Conservation (phyloP, 106 monocot species). For the Gastrodia elata region DNA sequence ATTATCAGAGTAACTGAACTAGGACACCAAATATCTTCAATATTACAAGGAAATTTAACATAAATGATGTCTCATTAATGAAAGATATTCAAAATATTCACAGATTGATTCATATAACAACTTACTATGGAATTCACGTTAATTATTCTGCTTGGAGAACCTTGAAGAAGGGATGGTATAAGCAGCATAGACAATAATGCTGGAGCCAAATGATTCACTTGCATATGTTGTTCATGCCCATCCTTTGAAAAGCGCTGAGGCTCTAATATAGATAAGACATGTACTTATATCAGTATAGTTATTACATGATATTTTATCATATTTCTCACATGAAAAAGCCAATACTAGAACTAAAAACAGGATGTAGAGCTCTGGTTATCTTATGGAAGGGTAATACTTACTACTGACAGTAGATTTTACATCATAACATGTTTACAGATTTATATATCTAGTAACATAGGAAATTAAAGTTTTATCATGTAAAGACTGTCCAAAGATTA, state of each 20-base stretch:
- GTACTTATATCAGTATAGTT: background rate
- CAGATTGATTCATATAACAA: conserved; percentile 3
- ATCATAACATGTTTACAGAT: background rate
- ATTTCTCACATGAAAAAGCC: background rate
- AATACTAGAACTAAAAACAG: background rate
- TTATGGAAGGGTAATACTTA: background rate
- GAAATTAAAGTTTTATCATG: background rate
- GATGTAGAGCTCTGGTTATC: background rate
- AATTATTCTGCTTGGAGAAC: conserved; percentile 90
- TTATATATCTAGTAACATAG: background rate
- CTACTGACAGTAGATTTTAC: background rate
- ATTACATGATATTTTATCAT: background rate
- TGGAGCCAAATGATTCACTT: conserved; percentile 98
- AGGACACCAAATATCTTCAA: background rate
- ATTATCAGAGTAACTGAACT: background rate
- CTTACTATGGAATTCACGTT: conserved; percentile 94
- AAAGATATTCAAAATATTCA: background rate
- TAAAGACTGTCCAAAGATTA: background rate
- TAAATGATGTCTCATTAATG: background rate
- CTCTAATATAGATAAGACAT: conserved; percentile 26
- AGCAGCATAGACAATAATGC: conserved; percentile 78
- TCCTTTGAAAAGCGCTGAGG: conserved; percentile 87
- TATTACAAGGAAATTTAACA: background rate
- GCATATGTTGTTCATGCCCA: conserved; percentile 89
- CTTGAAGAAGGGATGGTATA: conserved; percentile 81